A percentile compares a stretch with the other conserved stretches of the same genome.
These are phyloP conservation scores for Fusarium buharicum DNA, from an alignment of 2,329 filamentous ascomycete species.

Conservation along the genomic window DNA sequence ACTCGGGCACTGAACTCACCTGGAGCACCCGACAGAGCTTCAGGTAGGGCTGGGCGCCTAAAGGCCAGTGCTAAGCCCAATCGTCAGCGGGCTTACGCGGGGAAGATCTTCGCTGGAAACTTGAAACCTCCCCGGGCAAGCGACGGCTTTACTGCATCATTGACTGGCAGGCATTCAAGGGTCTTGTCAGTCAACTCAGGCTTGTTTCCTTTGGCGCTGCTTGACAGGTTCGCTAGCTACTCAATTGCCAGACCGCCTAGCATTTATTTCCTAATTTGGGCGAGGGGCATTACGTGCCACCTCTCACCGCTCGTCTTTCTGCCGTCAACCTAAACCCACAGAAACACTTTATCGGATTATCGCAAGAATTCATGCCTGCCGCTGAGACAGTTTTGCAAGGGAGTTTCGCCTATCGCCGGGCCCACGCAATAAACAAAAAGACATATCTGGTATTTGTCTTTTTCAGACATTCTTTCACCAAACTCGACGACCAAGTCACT, in stretches of 20 bases:
- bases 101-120: conserved; percentile 11
- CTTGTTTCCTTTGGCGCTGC: not conserved
- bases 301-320: conserved; percentile 46
- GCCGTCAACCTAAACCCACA: conserved; percentile 36
- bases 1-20: not conserved
- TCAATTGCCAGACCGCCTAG: conserved; percentile 14
- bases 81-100: conserved; percentile 10
- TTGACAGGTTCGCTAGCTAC: conserved; percentile 3
- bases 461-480: conserved; percentile 1
- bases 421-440: conserved; percentile 2
- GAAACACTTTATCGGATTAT: conserved; percentile 30
- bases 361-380: conserved; percentile 21
- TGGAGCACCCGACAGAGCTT: conserved; percentile 3
- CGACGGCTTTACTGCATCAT: conserved; percentile 19
- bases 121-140: conserved; percentile 16
- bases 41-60: not conserved
- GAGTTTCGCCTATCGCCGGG: conserved; percentile 10
- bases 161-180: not conserved
- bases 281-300: conserved; percentile 43
- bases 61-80: conserved; percentile 12
- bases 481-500: not conserved
- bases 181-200: not conserved
- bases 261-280: conserved; percentile 16
- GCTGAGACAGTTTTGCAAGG: conserved; percentile 10
- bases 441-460: not conserved